A percentile compares a stretch with the other conserved stretches of the same genome.
These are phyloP conservation scores for Globisporangium yorkense DNA, from an alignment of 352 stramenopile species.

Conservation along the genomic window DNA sequence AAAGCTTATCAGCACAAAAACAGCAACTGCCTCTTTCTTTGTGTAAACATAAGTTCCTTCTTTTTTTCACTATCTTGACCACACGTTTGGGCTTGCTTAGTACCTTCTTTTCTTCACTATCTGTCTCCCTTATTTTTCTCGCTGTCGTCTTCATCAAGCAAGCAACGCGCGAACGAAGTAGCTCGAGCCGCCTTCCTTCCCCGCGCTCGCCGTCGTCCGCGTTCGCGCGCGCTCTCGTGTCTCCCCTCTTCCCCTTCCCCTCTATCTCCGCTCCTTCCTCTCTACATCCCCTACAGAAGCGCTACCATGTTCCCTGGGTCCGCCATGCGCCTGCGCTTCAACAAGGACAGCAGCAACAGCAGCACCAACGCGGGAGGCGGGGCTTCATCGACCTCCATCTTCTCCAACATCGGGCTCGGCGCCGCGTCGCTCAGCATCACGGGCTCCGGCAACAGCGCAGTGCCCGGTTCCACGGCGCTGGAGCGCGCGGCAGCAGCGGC, in stretches of 20 bases:
- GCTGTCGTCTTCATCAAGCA: no score
- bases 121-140: no score
- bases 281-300: neutral
- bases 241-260: neutral
- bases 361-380: conserved; percentile 20
- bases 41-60: no score
- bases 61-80: no score
- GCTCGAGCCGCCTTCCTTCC: neutral
- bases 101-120: no score
- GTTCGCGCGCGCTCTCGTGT: neutral
- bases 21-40: no score
- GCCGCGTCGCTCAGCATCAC: conserved; percentile 30
- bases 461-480: conserved; percentile 28
- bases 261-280: neutral
- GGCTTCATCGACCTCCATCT: conserved; percentile 36
- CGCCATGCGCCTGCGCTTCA: conserved; percentile 58
- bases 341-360: conserved; percentile 25
- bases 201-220: neutral
- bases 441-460: conserved; percentile 29
- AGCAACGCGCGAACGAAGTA: no score
- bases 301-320: conserved; percentile 21
- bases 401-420: conserved; percentile 28
- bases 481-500: conserved; percentile 33
- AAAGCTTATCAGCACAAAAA: no score
- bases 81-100: no score